A percentile compares a stretch with the other conserved stretches of the same genome.
phyloP scores from a whole-genome alignment of 2,329 filamentous ascomycete genomes.

The Penicillium sclerotigenum region DNA sequence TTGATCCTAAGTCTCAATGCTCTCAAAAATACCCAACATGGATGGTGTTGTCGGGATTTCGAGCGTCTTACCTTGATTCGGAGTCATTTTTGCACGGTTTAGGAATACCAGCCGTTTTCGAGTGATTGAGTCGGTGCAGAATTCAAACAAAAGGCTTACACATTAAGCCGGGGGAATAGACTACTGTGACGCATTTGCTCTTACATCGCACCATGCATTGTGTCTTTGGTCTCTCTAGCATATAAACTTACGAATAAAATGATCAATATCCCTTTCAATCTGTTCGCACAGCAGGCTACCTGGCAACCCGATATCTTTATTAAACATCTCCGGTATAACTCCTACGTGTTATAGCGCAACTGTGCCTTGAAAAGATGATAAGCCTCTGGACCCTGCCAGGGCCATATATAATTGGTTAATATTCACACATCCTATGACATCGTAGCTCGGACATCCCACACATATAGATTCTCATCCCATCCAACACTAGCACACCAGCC shows the following conservation, averaged over 20 bases:
- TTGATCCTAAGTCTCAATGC: background rate
- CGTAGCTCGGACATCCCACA: constrained; percentile 80
- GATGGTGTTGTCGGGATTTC: background rate
- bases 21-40: constrained; percentile 1
- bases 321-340: too few species aligned
- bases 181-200: background rate
- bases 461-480: constrained; percentile 86
- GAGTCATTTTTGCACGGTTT: background rate
- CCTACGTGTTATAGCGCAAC: background rate
- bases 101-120: background rate
- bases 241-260: constrained; percentile 23
- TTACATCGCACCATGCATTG: background rate
- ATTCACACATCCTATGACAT: constrained; percentile 46
- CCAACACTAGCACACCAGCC: constrained; percentile 94
- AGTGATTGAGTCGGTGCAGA: background rate
- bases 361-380: background rate
- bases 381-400: constrained; percentile 5
- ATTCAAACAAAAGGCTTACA: background rate
- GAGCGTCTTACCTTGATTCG: background rate
- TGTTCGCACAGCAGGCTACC: background rate
- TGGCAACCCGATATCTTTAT: background rate
- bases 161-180: background rate
- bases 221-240: constrained; percentile 6
- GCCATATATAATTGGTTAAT: constrained; percentile 14
- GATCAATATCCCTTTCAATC: constrained; percentile 10